Evolutionary conservation across 345 rosid species (phyloP).

Genomic region (Geranium rotundifolium): DNA sequence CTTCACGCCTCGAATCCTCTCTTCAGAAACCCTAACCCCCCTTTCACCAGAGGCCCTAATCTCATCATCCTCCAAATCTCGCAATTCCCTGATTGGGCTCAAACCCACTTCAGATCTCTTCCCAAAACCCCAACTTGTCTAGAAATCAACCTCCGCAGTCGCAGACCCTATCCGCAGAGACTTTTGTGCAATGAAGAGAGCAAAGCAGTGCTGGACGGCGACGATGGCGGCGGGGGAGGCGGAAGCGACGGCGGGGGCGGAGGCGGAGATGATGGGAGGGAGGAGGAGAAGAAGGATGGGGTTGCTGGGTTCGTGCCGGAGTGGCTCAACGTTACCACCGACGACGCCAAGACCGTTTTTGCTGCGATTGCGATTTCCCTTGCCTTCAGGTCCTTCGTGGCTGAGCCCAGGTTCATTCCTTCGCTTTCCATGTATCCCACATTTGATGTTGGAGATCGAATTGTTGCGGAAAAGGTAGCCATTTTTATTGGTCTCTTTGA

Average conservation of each 20-base stretch:
- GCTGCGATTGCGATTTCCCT: conserved; percentile 61
- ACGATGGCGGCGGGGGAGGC: conserved; percentile 18
- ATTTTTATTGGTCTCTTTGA: background rate
- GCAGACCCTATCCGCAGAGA: conserved; percentile 19
- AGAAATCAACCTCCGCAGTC: conserved; percentile 1
- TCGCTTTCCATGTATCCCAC: conserved; percentile 98
- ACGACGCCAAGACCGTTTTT: conserved; percentile 74
- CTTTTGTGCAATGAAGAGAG: conserved; percentile 19
- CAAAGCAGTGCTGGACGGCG: conserved; percentile 21
- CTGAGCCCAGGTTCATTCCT: conserved; percentile 94
- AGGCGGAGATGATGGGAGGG: conserved; percentile 36
- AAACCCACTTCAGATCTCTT: conserved; percentile 5
- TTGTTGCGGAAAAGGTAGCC: conserved; percentile 85
- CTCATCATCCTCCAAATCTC: conserved; percentile 4
- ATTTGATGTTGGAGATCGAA: conserved; percentile 88
- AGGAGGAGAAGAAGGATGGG: conserved; percentile 25
- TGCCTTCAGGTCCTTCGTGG: conserved; percentile 75
- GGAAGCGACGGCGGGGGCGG: conserved; percentile 35
- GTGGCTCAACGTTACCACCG: conserved; percentile 58
- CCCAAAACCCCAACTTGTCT: conserved; percentile 1
- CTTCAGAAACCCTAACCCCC: conserved; percentile 16
- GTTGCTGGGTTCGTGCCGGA: conserved; percentile 51
- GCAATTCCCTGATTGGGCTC: conserved; percentile 3
- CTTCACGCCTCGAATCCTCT: conserved; percentile 14
- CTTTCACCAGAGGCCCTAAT: conserved; percentile 11